These are phyloP conservation scores for cucumber (Cucumis sativus) DNA, from an alignment of 306 rosid genomes.

Conservation along the genomic window DNA sequence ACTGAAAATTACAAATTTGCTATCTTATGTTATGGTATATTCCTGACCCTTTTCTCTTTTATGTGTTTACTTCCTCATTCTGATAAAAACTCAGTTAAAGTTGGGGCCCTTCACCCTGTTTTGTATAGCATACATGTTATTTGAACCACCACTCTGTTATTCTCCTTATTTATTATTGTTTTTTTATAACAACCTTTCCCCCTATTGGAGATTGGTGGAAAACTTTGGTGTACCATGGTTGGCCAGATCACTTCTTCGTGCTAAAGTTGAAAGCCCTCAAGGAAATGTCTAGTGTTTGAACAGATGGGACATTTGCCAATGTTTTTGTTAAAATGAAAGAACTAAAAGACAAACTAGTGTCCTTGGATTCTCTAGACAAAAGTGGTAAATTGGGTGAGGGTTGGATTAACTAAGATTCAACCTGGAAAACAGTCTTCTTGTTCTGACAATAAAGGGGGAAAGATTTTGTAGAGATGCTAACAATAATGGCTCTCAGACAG, in stretches of 20 bases:
- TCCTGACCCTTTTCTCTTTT: background rate
- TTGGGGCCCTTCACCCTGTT: background rate
- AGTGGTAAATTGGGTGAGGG: background rate
- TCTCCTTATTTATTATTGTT: background rate
- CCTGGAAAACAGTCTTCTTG: background rate
- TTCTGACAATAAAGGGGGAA: background rate
- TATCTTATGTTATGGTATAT: constrained; percentile 1
- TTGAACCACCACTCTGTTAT: background rate
- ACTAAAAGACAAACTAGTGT: background rate
- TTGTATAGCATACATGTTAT: background rate
- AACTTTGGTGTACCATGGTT: background rate
- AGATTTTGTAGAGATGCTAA: background rate
- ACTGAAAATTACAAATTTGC: background rate
- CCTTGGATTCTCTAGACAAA: background rate
- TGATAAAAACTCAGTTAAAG: background rate
- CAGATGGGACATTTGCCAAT: background rate
- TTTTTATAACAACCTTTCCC: background rate
- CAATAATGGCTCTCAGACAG: background rate
- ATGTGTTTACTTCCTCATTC: background rate
- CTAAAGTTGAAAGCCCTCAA: background rate
- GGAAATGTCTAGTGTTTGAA: background rate
- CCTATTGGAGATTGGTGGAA: background rate
- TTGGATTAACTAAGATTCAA: background rate
- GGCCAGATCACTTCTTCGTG: background rate
- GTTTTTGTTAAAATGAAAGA: background rate